Base-by-base conservation (phyloP, 78 protist species). In the Speleostelium caveatum region DNA sequence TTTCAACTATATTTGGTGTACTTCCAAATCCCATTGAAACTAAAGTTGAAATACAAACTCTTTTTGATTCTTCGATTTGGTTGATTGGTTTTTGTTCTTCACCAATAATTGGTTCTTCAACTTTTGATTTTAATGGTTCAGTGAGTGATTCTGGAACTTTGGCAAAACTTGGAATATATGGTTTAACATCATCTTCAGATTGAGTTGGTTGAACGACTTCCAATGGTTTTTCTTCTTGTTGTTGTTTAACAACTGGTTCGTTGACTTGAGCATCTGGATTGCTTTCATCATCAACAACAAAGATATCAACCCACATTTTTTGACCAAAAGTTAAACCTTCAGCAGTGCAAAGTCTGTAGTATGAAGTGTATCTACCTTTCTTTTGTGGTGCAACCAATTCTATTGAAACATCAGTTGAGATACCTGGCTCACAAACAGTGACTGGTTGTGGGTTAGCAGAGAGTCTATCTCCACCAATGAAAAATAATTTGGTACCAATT, bases 311-410 rank as follows among this genome's bases (percentile, higher is more conserved):
- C 56, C 75, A 92, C 22, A 93, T 32, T 21, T 72, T 51, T 58
- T 93, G 96, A 42, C 96, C 96, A 58, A 93, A 93, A n/a, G 30
- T 30, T 0, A 56, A 14, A 51, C 91, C 90, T 22, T 32, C 67
- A 32, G 90, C 86, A 21, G 68, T 35, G 42, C 19, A 14, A 24
- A 91, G 83, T 39, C 92, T 83, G 94, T 94, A 93, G 35, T 93
- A 93, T 30, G 90, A 87, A 24, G 75, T 65, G 71, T 92, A 80
- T 19, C 94, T 66, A 33, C 96, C 96, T 6, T 42, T 51, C 30
- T 33, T 56, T 24, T 51, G 0, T 38, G 96, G 96, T 21, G 96
- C 72, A 17, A 30, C 41, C 24, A 93, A 35, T 49, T 93, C 78
- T 38, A 93, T 53, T 19, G 90, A 86, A 32, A 93, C 42, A 65